A percentile compares a stretch with the other conserved stretches of the same genome.
These are phyloP conservation scores for Saccharomycopsis sp. DNA, from an alignment of 805 yeast genomes.

Conservation along the genomic window DNA sequence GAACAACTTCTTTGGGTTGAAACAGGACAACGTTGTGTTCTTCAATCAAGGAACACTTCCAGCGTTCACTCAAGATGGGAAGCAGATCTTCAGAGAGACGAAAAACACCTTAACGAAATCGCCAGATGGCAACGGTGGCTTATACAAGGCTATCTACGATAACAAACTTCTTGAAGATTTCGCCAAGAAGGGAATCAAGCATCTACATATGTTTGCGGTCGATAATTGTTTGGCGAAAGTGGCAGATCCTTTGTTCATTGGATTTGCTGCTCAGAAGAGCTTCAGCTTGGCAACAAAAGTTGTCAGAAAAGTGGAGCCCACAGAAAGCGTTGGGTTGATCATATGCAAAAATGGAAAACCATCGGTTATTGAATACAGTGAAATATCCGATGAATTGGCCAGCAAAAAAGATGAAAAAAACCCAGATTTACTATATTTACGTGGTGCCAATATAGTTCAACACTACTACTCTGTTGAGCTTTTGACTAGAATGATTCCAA, in stretches of 20 bases:
- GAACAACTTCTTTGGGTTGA: slow-evolving; percentile 65
- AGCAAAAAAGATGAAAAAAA: slow-evolving; percentile 47
- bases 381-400: slow-evolving; percentile 68
- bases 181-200: slow-evolving; percentile 59
- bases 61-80: slow-evolving; percentile 66
- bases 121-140: slow-evolving; percentile 98
- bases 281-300: slow-evolving; percentile 86
- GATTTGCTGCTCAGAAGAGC: slow-evolving; percentile 62
- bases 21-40: slow-evolving; percentile 50
- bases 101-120: slow-evolving; percentile 58
- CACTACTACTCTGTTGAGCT: slow-evolving; percentile 88
- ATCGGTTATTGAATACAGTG: slow-evolving; percentile 92
- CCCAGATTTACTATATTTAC: slow-evolving; percentile 53
- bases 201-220: slow-evolving; percentile 94
- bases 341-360: slow-evolving; percentile 55
- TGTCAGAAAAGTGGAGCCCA: slow-evolving; percentile 83
- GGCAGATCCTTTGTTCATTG: slow-evolving; percentile 82
- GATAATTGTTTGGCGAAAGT: slow-evolving; percentile 88
- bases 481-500: slow-evolving; percentile 46
- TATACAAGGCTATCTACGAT: slow-evolving; percentile 70
- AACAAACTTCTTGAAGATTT: slow-evolving; percentile 65
- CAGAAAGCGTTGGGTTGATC: slow-evolving; percentile 86
- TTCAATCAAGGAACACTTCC: slow-evolving; percentile 96
- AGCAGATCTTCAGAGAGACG: slow-evolving; percentile 54
- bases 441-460: slow-evolving; percentile 96